Evolutionary conservation across 1,284 basidiomycete species (phyloP).

Genomic region (Tranzscheliella williamsii): DNA sequence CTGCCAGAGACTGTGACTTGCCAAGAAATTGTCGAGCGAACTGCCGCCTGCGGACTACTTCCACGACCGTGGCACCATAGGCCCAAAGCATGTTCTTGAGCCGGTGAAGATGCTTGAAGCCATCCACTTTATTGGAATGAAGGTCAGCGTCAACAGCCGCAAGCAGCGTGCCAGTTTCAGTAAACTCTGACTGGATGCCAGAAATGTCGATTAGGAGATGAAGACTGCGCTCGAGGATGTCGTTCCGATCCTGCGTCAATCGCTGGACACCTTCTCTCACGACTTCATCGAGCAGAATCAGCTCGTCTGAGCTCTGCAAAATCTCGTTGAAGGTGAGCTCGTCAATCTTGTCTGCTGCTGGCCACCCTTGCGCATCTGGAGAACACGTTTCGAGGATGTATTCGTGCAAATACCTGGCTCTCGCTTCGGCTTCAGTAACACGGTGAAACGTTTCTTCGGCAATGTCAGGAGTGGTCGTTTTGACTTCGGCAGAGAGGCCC

Average conservation of each 20-base stretch:
- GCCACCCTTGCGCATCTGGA: slow-evolving; percentile 50
- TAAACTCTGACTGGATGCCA: slow-evolving; percentile 57
- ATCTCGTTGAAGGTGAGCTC: slow-evolving; percentile 27
- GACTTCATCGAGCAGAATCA: slow-evolving; percentile 45
- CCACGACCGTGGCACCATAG: slow-evolving; percentile 87
- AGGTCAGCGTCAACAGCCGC: slow-evolving; percentile 48
- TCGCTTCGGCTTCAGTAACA: slow-evolving; percentile 22
- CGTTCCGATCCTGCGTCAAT: slow-evolving; percentile 55
- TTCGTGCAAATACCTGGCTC: slow-evolving; percentile 19
- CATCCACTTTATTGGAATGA: slow-evolving; percentile 64
- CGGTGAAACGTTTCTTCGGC: slow-evolving; percentile 46
- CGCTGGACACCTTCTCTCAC: slow-evolving; percentile 41
- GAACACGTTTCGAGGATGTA: slow-evolving; percentile 41
- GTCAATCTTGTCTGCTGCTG: slow-evolving; percentile 46
- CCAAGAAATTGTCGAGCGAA: slow-evolving; percentile 64
- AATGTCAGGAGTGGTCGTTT: slow-evolving; percentile 36
- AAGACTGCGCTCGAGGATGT: slow-evolving; percentile 50
- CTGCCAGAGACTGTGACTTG: slow-evolving; percentile 52
- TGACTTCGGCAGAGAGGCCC: slow-evolving; percentile 40
- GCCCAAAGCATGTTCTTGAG: slow-evolving; percentile 88
- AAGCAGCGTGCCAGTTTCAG: slow-evolving; percentile 44
- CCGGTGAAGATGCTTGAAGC: slow-evolving; percentile 85
- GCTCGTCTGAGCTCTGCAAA: slow-evolving; percentile 36
- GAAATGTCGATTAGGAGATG: slow-evolving; percentile 56
- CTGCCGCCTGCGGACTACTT: slow-evolving; percentile 85